Conservation (phyloP, 495 filamentous ascomycete species). For the Amniculicola lignicola region DNA sequence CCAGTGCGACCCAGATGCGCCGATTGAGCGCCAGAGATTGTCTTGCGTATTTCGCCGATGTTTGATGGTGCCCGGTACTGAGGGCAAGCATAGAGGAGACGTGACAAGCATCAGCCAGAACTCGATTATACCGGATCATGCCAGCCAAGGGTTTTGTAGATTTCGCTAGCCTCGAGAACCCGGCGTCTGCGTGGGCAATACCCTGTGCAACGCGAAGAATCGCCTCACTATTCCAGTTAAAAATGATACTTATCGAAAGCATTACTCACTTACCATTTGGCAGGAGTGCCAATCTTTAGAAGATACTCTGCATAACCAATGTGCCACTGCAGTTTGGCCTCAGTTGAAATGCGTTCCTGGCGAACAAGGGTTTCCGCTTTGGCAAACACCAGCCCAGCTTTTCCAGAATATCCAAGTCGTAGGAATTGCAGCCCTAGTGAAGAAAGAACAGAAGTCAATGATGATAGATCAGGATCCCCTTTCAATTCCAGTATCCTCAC, state of each 20-base stretch:
- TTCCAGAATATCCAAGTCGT: conserved; percentile 70
- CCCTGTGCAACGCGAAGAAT: conserved; percentile 14
- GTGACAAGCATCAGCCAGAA: conserved; percentile 52
- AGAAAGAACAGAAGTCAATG: conserved; percentile 55
- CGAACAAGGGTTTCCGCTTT: conserved; percentile 53
- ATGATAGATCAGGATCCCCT: conserved; percentile 34
- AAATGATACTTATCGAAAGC: neutral
- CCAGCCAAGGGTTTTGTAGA: conserved; percentile 23
- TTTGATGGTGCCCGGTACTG: conserved; percentile 59
- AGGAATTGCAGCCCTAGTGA: conserved; percentile 68
- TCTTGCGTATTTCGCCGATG: conserved; percentile 65
- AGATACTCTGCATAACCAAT: conserved; percentile 73
- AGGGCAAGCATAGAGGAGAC: conserved; percentile 63
- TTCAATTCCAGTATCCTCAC: conserved; percentile 56
- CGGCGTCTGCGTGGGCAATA: conserved; percentile 15
- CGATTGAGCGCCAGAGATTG: conserved; percentile 63
- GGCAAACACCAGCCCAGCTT: conserved; percentile 63
- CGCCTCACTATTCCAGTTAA: conserved; percentile 25
- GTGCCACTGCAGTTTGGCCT: conserved; percentile 57
- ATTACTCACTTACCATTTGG: conserved; percentile 36
- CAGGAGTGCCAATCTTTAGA: conserved; percentile 59
- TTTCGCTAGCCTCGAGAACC: conserved; percentile 26
- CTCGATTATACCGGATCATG: conserved; percentile 38
- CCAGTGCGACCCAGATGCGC: conserved; percentile 68
- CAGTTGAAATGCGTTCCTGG: conserved; percentile 41